Evolutionary conservation across 2,329 filamentous ascomycete genomes (phyloP).

Genomic region (Paracamarosporium sp.): DNA sequence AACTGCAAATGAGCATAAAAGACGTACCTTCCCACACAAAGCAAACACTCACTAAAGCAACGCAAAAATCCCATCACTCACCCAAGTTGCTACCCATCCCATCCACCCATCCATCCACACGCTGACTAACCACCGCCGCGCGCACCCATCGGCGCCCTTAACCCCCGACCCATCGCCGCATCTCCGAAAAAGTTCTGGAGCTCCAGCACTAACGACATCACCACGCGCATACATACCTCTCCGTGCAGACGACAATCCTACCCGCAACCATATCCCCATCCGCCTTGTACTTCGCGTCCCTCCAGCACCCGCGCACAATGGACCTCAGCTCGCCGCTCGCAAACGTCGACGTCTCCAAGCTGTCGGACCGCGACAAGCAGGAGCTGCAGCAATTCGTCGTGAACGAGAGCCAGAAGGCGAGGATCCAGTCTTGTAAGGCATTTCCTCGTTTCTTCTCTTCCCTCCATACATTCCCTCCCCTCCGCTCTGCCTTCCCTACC

Average conservation of each 20-base stretch:
- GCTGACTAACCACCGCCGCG: slow-evolving; percentile 1
- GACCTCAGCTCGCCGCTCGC: slow-evolving; percentile 42
- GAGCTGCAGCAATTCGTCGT: slow-evolving; percentile 87
- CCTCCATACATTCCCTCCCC: neutral
- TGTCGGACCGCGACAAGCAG: slow-evolving; percentile 81
- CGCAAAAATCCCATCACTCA: no score
- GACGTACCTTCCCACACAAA: no score
- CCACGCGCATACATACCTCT: neutral
- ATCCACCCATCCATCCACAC: no score
- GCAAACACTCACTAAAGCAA: no score
- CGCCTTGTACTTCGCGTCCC: neutral
- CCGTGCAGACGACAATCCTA: no score
- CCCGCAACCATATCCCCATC: neutral
- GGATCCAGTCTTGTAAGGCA: slow-evolving; percentile 62
- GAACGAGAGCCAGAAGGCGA: slow-evolving; percentile 85
- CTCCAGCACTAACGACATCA: neutral
- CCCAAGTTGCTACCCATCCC: no score
- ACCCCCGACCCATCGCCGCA: neutral
- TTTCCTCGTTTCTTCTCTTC: no score
- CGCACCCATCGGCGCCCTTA: neutral
- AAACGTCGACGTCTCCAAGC: slow-evolving; percentile 72
- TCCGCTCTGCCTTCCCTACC: neutral
- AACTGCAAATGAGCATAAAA: no score
- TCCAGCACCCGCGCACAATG: slow-evolving; percentile 25
- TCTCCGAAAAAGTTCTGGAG: neutral